Evolutionary conservation across 1,284 basidiomycete species (phyloP).

Genomic region (Polyporus tsugae): DNA sequence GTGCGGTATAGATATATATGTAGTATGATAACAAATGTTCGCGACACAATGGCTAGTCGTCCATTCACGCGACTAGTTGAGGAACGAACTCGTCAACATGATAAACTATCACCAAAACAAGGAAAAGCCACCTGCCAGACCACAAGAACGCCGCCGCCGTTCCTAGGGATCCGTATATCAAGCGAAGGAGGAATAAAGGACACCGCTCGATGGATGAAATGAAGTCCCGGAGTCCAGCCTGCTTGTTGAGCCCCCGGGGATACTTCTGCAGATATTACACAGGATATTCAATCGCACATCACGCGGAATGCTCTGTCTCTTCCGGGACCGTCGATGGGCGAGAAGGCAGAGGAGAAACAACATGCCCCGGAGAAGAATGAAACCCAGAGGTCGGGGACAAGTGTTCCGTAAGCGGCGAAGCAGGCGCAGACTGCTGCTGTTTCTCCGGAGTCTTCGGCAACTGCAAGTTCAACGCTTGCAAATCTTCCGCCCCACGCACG

Average conservation of each 20-base stretch:
- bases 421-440: not conserved
- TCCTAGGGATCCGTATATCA: no score
- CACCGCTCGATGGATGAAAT: no score
- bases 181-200: no score
- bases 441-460: slow-evolving; percentile 14
- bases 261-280: not conserved
- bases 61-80: no score
- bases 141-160: no score
- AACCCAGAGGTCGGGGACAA: not conserved
- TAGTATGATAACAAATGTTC: no score
- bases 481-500: slow-evolving; percentile 1
- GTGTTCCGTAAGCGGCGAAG: not conserved
- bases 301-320: not conserved
- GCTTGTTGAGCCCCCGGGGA: no score
- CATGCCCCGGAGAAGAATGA: not conserved
- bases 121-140: no score
- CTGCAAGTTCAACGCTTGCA: slow-evolving; percentile 11
- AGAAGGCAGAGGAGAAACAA: not conserved
- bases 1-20: not conserved
- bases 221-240: no score
- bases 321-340: slow-evolving; percentile 6
- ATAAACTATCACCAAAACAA: no score
- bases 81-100: no score
- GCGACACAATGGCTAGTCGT: no score
- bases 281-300: not conserved